Conservation (phyloP, 495 filamentous ascomycete genomes). For the Xylaria telfairii region DNA sequence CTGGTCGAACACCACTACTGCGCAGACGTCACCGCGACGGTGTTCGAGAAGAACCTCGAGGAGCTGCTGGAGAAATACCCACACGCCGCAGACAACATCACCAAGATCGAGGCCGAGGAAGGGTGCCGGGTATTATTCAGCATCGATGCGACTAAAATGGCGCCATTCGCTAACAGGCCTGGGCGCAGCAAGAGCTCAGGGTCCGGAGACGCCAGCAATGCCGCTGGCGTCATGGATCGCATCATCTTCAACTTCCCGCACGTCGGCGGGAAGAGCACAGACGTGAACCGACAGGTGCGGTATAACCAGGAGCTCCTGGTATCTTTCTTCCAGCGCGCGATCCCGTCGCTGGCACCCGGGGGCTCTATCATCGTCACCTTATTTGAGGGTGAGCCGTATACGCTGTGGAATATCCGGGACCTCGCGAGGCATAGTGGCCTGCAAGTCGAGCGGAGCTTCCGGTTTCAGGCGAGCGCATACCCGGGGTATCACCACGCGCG, state of each 20-base stretch:
- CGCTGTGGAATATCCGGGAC: conserved; percentile 91
- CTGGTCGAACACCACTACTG: conserved; percentile 75
- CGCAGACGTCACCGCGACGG: conserved; percentile 62
- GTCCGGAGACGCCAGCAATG: conserved; percentile 31
- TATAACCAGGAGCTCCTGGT: conserved; percentile 90
- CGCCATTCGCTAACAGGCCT: conserved; percentile 46
- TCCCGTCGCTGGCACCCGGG: conserved; percentile 45
- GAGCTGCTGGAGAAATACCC: conserved; percentile 76
- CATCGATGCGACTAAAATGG: conserved; percentile 77
- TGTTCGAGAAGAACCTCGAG: conserved; percentile 51
- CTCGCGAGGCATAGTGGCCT: conserved; percentile 81
- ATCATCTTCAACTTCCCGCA: conserved; percentile 98
- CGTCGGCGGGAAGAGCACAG: conserved; percentile 86
- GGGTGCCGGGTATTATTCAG: conserved; percentile 65
- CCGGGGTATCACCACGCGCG: conserved; percentile 87
- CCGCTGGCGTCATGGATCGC: conserved; percentile 66
- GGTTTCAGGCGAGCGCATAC: conserved; percentile 75
- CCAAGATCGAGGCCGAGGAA: conserved; percentile 53
- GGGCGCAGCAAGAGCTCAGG: not conserved
- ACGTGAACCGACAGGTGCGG: conserved; percentile 93
- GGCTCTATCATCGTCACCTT: conserved; percentile 84
- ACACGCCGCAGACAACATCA: conserved; percentile 66
- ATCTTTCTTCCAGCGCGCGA: conserved; percentile 73
- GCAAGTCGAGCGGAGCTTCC: conserved; percentile 75
- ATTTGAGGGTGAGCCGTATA: conserved; percentile 93